A percentile compares a stretch with the other conserved stretches of the same genome.
Evolutionary conservation across 208 protist genomes (phyloP).

Genomic region (Trypanosoma platydactyli): DNA sequence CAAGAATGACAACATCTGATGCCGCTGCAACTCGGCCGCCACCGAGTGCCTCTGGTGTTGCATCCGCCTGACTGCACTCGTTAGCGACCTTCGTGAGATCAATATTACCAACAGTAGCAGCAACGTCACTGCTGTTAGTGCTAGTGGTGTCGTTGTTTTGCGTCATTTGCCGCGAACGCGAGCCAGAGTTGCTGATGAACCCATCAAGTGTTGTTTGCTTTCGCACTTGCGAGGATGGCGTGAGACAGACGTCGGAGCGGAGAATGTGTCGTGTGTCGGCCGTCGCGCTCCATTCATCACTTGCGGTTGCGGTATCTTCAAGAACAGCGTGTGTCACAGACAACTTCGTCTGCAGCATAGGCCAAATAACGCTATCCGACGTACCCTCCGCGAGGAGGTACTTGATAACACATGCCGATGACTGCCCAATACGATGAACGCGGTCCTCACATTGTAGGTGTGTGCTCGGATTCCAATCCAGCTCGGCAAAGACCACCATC

Average conservation of each 20-base stretch:
- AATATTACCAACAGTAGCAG: too few relatives aligned
- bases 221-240: conserved; percentile 17
- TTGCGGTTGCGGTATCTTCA: conserved; percentile 34
- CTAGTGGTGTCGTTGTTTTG: conserved; percentile 1
- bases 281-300: conserved; percentile 5
- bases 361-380: conserved; percentile 90
- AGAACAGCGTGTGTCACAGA: conserved; percentile 81
- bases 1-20: conserved; percentile 15
- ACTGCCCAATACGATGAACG: conserved; percentile 95
- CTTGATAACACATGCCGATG: conserved; percentile 85
- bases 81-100: not conserved
- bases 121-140: too few relatives aligned
- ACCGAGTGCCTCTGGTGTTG: not conserved
- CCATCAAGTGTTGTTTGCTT: conserved; percentile 28
- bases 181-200: conserved; percentile 13
- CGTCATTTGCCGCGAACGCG: not conserved
- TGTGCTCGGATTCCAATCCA: conserved; percentile 97
- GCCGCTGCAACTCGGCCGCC: not conserved
- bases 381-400: conserved; percentile 94
- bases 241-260: conserved; percentile 22
- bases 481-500: conserved; percentile 96
- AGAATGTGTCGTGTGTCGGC: conserved; percentile 5
- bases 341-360: conserved; percentile 85
- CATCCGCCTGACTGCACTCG: not conserved
- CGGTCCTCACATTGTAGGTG: conserved; percentile 97